A percentile compares a stretch with the other conserved stretches of the same genome.
Conservation (phyloP, 768 basidiomycete genomes). For the Tubosaeta sp. region DNA sequence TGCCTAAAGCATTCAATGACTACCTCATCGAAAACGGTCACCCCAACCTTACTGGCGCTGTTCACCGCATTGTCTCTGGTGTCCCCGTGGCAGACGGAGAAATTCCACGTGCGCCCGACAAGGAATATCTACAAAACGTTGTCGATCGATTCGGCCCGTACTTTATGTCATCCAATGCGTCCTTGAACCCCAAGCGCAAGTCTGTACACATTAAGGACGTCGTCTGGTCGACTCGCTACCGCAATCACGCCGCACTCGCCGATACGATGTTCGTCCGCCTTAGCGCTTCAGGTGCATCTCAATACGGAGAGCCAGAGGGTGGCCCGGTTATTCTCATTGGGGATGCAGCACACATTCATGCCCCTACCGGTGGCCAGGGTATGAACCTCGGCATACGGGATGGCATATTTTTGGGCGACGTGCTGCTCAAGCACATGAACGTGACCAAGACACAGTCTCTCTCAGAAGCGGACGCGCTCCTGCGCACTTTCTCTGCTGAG, state of each 20-base stretch:
- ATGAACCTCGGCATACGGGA: slow-evolving; percentile 60
- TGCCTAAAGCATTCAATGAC: slow-evolving; percentile 18
- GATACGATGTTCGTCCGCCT: slow-evolving; percentile 36
- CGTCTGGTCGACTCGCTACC: slow-evolving; percentile 46
- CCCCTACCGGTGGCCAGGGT: slow-evolving; percentile 54
- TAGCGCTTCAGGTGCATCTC: slow-evolving; percentile 1
- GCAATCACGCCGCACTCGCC: slow-evolving; percentile 43
- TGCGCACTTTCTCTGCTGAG: slow-evolving; percentile 33
- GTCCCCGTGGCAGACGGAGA: slow-evolving; percentile 34
- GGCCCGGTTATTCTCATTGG: slow-evolving; percentile 32
- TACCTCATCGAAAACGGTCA: slow-evolving; percentile 17
- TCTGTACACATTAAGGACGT: slow-evolving; percentile 35
- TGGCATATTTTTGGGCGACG: slow-evolving; percentile 42
- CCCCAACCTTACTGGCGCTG: not conserved
- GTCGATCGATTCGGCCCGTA: slow-evolving; percentile 40
- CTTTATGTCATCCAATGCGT: slow-evolving; percentile 33
- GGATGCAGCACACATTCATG: slow-evolving; percentile 52
- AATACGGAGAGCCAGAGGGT: slow-evolving; percentile 8
- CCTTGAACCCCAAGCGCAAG: slow-evolving; percentile 28
- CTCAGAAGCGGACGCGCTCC: slow-evolving; percentile 28
- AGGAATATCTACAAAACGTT: slow-evolving; percentile 42
- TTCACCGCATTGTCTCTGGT: slow-evolving; percentile 42
- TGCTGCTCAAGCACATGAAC: slow-evolving; percentile 35
- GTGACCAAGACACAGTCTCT: slow-evolving; percentile 9
- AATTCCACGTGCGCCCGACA: slow-evolving; percentile 36